A percentile compares a stretch with the other conserved stretches of the same genome.
phyloP scores from a whole-genome alignment of 257 asterid genomes.

The Agastache rugosa region DNA sequence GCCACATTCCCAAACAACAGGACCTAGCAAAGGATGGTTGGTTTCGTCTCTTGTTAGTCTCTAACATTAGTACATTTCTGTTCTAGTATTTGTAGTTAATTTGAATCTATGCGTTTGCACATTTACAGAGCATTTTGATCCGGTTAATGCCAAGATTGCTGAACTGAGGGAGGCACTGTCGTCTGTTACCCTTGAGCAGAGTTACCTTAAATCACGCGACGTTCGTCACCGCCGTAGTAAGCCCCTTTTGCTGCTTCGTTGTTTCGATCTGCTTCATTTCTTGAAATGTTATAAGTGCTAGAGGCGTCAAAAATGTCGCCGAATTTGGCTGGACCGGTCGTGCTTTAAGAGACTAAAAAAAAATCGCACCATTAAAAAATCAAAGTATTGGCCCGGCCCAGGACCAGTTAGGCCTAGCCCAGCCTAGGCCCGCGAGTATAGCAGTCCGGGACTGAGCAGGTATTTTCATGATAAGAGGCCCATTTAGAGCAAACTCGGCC shows the following conservation, averaged over 20 bases:
- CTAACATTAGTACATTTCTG: background rate
- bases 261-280: background rate
- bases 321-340: too few species aligned
- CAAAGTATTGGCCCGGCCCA: too few species aligned
- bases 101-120: background rate
- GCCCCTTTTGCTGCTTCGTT: constrained; percentile 22
- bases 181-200: constrained; percentile 81
- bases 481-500: too few species aligned
- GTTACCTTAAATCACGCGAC: constrained; percentile 76
- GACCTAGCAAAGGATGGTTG: constrained; percentile 90
- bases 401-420: too few species aligned
- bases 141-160: constrained; percentile 83
- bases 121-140: constrained; percentile 73
- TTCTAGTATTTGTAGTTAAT: too few species aligned
- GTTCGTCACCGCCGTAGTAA: constrained; percentile 81
- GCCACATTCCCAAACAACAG: constrained; percentile 78
- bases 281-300: too few species aligned
- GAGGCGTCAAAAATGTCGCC: too few species aligned
- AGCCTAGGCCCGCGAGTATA: too few species aligned
- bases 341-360: too few species aligned
- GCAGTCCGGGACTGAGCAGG: too few species aligned
- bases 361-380: too few species aligned
- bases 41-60: constrained; percentile 31
- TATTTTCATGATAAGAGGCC: too few species aligned
- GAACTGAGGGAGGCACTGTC: constrained; percentile 84